Conservation (phyloP, 2,329 filamentous ascomycete species). For the Botrytis cinerea region DNA sequence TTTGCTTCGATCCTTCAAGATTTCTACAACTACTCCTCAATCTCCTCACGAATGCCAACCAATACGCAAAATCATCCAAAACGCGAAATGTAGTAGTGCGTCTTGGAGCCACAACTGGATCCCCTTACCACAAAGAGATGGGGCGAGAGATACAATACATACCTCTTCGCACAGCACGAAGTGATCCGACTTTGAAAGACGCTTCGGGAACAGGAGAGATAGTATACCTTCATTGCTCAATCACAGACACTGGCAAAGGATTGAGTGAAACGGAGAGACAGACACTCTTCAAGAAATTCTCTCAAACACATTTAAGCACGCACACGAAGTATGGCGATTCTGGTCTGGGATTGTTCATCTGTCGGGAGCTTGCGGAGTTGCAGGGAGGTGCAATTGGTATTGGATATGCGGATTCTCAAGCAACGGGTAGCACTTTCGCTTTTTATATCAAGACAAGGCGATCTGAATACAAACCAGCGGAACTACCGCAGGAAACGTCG, state of each 20-base stretch:
- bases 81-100: neutral
- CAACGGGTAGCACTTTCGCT: neutral
- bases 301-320: neutral
- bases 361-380: conserved; percentile 8
- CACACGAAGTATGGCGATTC: neutral
- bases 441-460: conserved; percentile 12
- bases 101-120: conserved; percentile 5
- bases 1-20: conserved; percentile 7
- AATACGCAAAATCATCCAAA: neutral
- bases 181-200: neutral
- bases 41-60: neutral
- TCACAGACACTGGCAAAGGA: conserved; percentile 5
- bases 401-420: neutral
- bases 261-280: neutral
- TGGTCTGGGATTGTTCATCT: neutral
- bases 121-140: neutral
- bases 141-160: conserved; percentile 9
- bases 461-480: neutral
- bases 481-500: neutral
- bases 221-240: conserved; percentile 14
- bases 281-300: neutral
- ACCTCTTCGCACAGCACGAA: conserved; percentile 7
- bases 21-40: conserved; percentile 12
- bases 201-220: neutral
- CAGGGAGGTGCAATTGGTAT: conserved; percentile 12